These are phyloP conservation scores for Alternaria viburni DNA, from an alignment of 2,329 filamentous ascomycete species.

Conservation along the genomic window DNA sequence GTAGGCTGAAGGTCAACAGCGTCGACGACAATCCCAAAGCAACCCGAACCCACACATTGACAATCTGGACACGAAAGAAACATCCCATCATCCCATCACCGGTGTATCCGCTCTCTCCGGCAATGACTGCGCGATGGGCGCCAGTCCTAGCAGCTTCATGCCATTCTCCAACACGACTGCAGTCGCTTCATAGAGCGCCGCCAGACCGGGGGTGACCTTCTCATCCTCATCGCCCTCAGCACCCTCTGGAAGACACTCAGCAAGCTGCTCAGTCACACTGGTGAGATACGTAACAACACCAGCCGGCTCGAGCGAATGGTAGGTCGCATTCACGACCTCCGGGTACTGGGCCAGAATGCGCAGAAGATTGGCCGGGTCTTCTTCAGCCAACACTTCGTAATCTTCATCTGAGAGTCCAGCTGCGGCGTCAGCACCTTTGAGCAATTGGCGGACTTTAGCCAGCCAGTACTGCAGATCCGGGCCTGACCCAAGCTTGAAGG, in stretches of 20 bases:
- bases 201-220: slow-evolving; percentile 22
- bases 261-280: slow-evolving; percentile 33
- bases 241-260: slow-evolving; percentile 27
- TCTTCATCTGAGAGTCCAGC: slow-evolving; percentile 29
- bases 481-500: slow-evolving; percentile 39
- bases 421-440: slow-evolving; percentile 16
- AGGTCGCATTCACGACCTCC: slow-evolving; percentile 33
- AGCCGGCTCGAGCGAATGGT: slow-evolving; percentile 36
- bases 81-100: slow-evolving; percentile 4
- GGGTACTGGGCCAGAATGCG: slow-evolving; percentile 40
- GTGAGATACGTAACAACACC: slow-evolving; percentile 37
- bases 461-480: slow-evolving; percentile 42
- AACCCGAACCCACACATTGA: neutral
- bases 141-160: slow-evolving; percentile 37
- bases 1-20: neutral
- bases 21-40: neutral
- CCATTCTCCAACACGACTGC: slow-evolving; percentile 39
- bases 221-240: neutral
- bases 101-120: slow-evolving; percentile 36
- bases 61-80: neutral
- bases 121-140: slow-evolving; percentile 15
- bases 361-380: slow-evolving; percentile 34
- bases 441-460: slow-evolving; percentile 23
- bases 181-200: slow-evolving; percentile 35
- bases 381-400: slow-evolving; percentile 28